phyloP scores from a whole-genome alignment of 2,329 filamentous ascomycete species.

The Diaporthe eres region DNA sequence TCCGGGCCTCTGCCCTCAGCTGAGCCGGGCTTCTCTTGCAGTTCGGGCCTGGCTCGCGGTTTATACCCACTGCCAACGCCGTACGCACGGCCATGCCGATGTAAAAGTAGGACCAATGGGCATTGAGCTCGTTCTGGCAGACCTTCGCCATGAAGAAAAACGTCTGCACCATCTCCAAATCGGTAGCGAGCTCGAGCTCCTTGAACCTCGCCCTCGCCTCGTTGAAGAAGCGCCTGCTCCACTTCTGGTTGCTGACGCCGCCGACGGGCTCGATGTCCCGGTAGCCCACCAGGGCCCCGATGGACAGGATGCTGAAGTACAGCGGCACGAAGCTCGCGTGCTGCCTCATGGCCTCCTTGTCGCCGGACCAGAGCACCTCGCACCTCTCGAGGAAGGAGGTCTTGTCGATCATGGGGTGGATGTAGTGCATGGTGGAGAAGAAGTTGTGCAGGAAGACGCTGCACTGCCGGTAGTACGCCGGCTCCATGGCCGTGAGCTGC shows the following conservation, averaged over 20 bases:
- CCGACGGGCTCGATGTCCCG: slow-evolving; percentile 59
- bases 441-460: slow-evolving; percentile 61
- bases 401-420: slow-evolving; percentile 53
- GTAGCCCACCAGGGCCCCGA: slow-evolving; percentile 60
- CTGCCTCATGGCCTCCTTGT: slow-evolving; percentile 45
- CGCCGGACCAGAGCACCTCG: slow-evolving; percentile 57
- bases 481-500: slow-evolving; percentile 37
- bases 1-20: slow-evolving; percentile 56
- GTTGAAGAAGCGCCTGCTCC: slow-evolving; percentile 61
- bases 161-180: slow-evolving; percentile 63
- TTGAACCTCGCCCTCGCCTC: slow-evolving; percentile 57
- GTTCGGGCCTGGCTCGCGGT: slow-evolving; percentile 53
- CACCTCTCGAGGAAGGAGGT: slow-evolving; percentile 58
- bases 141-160: slow-evolving; percentile 63
- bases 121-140: slow-evolving; percentile 64
- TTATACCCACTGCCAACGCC: slow-evolving; percentile 62
- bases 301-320: slow-evolving; percentile 61
- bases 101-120: slow-evolving; percentile 63
- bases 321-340: slow-evolving; percentile 59
- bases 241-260: slow-evolving; percentile 60
- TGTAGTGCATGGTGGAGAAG: slow-evolving; percentile 62
- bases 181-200: slow-evolving; percentile 57
- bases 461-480: slow-evolving; percentile 58
- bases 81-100: slow-evolving; percentile 62
- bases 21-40: slow-evolving; percentile 52